Evolutionary conservation across 495 filamentous ascomycete genomes (phyloP).

Genomic region (Aspergillus bertholletiae): DNA sequence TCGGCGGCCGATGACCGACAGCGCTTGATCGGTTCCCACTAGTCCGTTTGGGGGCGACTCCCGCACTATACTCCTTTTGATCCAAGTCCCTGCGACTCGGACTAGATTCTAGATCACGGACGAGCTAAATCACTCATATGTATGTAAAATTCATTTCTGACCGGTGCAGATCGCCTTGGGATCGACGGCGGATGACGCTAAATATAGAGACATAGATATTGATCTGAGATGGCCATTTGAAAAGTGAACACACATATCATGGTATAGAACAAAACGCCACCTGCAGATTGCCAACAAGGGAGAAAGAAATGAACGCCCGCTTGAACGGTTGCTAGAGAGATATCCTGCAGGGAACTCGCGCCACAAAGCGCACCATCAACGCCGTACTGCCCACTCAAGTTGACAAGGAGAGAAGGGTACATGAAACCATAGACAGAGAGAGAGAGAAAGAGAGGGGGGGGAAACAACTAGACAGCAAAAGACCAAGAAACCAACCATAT

Average conservation of each 20-base stretch:
- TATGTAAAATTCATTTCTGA: too few species aligned
- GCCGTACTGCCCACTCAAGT: background rate
- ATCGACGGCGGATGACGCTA: too few species aligned
- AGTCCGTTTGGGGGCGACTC: background rate
- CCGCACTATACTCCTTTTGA: background rate
- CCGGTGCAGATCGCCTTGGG: too few species aligned
- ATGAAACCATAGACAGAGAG: background rate
- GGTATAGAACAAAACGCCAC: slow-evolving; percentile 5
- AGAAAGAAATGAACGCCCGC: slow-evolving; percentile 9
- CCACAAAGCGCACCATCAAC: background rate
- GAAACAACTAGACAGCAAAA: too few species aligned
- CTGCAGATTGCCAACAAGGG: background rate
- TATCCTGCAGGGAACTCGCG: background rate
- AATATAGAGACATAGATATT: background rate
- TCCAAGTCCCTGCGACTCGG: background rate
- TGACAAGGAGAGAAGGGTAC: background rate
- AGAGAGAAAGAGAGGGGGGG: too few species aligned
- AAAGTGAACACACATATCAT: background rate
- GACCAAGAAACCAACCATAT: background rate
- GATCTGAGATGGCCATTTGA: background rate
- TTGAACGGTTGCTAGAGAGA: slow-evolving; percentile 1
- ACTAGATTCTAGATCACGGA: too few species aligned
- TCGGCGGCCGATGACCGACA: slow-evolving; percentile 1
- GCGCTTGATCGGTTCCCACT: background rate
- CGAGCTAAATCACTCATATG: too few species aligned